Conservation (phyloP, 1,139 yeast genomes). For the Yamadazyma conglobata region DNA sequence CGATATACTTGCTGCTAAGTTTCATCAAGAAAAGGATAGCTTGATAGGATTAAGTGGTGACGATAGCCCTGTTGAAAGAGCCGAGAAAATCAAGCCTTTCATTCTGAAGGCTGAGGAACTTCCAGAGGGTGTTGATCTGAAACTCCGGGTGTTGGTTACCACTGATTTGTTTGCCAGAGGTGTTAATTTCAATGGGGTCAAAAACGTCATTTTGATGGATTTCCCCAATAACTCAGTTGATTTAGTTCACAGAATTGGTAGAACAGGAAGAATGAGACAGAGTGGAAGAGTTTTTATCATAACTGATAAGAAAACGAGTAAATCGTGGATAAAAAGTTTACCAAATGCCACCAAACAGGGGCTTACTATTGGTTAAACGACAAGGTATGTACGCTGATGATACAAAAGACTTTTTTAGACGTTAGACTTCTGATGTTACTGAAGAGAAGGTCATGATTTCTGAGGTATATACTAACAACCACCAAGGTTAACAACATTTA, state of each 20-base stretch:
- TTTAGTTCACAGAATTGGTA: slow-evolving; percentile 84
- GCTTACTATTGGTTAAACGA: slow-evolving; percentile 27
- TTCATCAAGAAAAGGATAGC: slow-evolving; percentile 50
- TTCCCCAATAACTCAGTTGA: slow-evolving; percentile 84
- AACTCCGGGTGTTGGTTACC: slow-evolving; percentile 68
- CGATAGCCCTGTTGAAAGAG: slow-evolving; percentile 56
- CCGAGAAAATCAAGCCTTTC: slow-evolving; percentile 55
- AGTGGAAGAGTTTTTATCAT: slow-evolving; percentile 84
- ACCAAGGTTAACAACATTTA: neutral
- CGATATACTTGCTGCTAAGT: slow-evolving; percentile 46
- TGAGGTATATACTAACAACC: slow-evolving; percentile 7
- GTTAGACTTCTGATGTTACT: slow-evolving; percentile 14
- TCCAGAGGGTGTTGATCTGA: slow-evolving; percentile 20
- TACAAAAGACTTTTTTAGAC: slow-evolving; percentile 13
- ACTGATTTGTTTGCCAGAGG: slow-evolving; percentile 92
- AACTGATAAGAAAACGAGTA: slow-evolving; percentile 58
- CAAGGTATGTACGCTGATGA: slow-evolving; percentile 17
- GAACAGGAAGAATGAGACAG: slow-evolving; percentile 92
- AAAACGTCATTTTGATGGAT: slow-evolving; percentile 81
- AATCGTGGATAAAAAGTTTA: slow-evolving; percentile 81
- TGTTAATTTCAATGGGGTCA: slow-evolving; percentile 74
- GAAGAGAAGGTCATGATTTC: slow-evolving; percentile 10
- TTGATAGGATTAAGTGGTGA: slow-evolving; percentile 63
- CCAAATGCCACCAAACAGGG: slow-evolving; percentile 67
- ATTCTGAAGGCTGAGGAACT: slow-evolving; percentile 47